These are phyloP conservation scores for Hemisphaericaspora nanyangensis DNA, from an alignment of 805 yeast genomes.

Conservation along the genomic window DNA sequence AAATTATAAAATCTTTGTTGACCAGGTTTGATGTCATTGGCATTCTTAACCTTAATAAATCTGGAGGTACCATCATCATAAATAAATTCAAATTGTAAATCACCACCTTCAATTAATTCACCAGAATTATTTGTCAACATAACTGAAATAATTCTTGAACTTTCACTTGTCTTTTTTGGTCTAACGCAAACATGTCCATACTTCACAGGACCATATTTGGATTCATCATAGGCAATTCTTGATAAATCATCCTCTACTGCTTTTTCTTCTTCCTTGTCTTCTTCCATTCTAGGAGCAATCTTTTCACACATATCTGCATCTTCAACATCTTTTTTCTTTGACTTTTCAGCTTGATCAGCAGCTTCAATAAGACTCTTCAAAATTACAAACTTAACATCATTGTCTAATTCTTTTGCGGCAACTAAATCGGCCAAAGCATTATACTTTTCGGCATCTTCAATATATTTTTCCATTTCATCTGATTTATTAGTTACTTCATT, in stretches of 20 bases:
- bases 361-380: conserved; percentile 19
- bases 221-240: neutral
- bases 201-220: neutral
- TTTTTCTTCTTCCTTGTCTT: neutral
- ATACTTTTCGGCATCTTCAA: conserved; percentile 19
- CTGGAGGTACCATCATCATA: conserved; percentile 3
- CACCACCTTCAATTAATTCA: conserved; percentile 23
- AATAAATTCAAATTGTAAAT: conserved; percentile 24
- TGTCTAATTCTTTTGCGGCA: conserved; percentile 11
- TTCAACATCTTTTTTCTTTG: neutral
- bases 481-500: neutral
- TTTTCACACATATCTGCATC: neutral
- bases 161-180: conserved; percentile 14
- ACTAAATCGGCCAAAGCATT: conserved; percentile 16
- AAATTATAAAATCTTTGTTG: conserved; percentile 26
- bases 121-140: conserved; percentile 21
- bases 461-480: neutral
- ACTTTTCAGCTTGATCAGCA: neutral
- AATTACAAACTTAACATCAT: conserved; percentile 20
- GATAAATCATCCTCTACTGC: neutral
- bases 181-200: conserved; percentile 9
- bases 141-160: conserved; percentile 19
- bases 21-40: conserved; percentile 20
- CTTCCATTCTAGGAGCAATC: neutral
- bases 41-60: conserved; percentile 19